phyloP scores from a whole-genome alignment of 345 rosid species.

The Corymbia maculata region DNA sequence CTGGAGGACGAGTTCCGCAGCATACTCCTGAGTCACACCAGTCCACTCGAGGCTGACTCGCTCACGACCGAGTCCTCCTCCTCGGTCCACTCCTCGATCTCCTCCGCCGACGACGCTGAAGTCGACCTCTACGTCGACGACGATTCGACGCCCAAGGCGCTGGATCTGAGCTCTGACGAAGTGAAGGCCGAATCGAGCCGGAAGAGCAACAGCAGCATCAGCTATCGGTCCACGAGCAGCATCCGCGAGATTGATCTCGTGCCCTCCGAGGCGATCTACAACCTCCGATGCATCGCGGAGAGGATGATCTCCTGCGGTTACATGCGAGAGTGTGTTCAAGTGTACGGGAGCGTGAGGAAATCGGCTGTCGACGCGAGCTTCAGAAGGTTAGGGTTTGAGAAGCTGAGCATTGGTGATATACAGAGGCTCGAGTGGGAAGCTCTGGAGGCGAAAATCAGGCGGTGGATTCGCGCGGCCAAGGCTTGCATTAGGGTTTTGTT shows the following conservation, averaged over 20 bases:
- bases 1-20: conserved; percentile 92
- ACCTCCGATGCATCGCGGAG: conserved; percentile 62
- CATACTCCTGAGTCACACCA: conserved; percentile 52
- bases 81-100: conserved; percentile 17
- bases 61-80: conserved; percentile 10
- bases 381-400: conserved; percentile 71
- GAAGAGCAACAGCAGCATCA: conserved; percentile 5
- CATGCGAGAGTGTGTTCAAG: conserved; percentile 85
- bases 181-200: neutral
- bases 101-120: neutral
- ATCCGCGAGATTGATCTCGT: conserved; percentile 85
- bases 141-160: neutral
- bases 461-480: conserved; percentile 88
- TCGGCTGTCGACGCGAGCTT: conserved; percentile 75
- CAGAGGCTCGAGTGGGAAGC: conserved; percentile 75
- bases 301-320: conserved; percentile 78
- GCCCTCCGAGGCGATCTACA: conserved; percentile 53
- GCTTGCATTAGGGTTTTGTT: conserved; percentile 67
- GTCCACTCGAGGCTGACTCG: conserved; percentile 57
- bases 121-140: neutral
- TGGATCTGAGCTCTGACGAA: neutral
- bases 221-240: conserved; percentile 74
- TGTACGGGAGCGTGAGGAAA: conserved; percentile 79
- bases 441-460: conserved; percentile 72
- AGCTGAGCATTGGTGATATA: conserved; percentile 81